These are phyloP conservation scores for Barbatosphaeria neglecta DNA, from an alignment of 495 filamentous ascomycete species.

Conservation along the genomic window DNA sequence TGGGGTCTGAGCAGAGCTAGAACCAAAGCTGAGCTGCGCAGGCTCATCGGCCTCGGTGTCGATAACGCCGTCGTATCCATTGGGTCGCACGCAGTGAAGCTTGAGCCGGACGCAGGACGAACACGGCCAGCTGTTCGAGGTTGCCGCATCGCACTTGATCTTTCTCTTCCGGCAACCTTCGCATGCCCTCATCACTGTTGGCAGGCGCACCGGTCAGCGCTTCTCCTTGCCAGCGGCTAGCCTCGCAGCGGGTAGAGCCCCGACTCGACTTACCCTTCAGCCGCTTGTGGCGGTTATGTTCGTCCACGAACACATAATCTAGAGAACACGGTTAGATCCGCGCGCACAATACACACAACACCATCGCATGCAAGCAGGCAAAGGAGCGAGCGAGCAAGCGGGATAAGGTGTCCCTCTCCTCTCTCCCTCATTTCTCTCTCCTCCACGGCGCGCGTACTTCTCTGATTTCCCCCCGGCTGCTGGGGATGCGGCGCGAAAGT, in stretches of 20 bases:
- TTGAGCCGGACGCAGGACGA: constrained; percentile 88
- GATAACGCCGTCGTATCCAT: constrained; percentile 65
- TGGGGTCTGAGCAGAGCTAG: constrained; percentile 27
- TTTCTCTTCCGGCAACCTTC: constrained; percentile 87
- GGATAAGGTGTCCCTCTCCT: too few species aligned
- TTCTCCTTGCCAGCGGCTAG: constrained; percentile 1
- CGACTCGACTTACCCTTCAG: constrained; percentile 62
- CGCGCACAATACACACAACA: not conserved
- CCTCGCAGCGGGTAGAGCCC: not conserved
- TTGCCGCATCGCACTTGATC: constrained; percentile 96
- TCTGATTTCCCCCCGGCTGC: constrained; percentile 52
- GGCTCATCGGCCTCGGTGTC: constrained; percentile 36
- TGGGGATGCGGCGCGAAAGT: constrained; percentile 44
- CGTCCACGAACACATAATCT: constrained; percentile 99
- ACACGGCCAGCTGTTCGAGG: constrained; percentile 96
- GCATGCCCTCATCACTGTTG: constrained; percentile 90
- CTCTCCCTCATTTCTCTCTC: too few species aligned
- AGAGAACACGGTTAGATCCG: constrained; percentile 11
- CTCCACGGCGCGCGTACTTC: constrained; percentile 54
- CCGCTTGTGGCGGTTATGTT: constrained; percentile 96
- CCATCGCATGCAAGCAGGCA: too few species aligned
- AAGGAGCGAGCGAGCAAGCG: too few species aligned
- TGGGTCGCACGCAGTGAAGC: constrained; percentile 85
- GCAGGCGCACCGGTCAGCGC: constrained; percentile 13
- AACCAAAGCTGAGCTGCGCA: constrained; percentile 30